A percentile compares a stretch with the other conserved stretches of the same genome.
Evolutionary conservation across 495 filamentous ascomycete species (phyloP).

Genomic region (Neurospora intermedia): DNA sequence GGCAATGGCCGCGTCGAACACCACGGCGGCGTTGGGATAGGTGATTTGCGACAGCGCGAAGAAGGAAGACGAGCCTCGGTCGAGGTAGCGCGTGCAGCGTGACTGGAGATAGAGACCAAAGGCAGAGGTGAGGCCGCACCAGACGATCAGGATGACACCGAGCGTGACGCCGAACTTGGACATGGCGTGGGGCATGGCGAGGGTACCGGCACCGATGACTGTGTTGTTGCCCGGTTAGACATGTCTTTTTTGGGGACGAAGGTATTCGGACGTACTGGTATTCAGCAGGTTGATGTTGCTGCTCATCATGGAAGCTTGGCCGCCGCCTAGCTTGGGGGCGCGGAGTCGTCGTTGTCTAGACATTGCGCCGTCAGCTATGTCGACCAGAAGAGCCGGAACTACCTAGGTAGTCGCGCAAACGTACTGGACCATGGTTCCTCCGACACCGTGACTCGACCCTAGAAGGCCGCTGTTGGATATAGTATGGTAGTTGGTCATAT

Average conservation of each 20-base stretch:
- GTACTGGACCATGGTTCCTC: neutral
- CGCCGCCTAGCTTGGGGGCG: slow-evolving; percentile 38
- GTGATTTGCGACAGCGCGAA: slow-evolving; percentile 92
- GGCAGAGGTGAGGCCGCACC: slow-evolving; percentile 78
- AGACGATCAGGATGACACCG: slow-evolving; percentile 74
- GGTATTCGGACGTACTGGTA: slow-evolving; percentile 52
- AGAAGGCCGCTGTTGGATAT: neutral
- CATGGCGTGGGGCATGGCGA: slow-evolving; percentile 90
- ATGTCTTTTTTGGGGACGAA: neutral
- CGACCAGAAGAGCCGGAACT: neutral
- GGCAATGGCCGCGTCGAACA: slow-evolving; percentile 93
- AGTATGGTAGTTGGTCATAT: neutral
- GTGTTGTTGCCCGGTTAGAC: slow-evolving; percentile 1
- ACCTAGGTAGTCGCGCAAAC: neutral
- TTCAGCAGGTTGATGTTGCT: slow-evolving; percentile 93
- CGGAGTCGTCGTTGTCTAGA: slow-evolving; percentile 23
- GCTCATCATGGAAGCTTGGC: slow-evolving; percentile 79
- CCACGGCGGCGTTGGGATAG: slow-evolving; percentile 88
- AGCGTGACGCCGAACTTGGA: slow-evolving; percentile 83
- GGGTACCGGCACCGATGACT: slow-evolving; percentile 89
- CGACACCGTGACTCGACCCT: neutral
- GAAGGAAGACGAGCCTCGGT: slow-evolving; percentile 69
- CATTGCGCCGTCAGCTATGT: neutral
- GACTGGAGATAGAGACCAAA: slow-evolving; percentile 94
- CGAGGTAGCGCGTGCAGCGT: slow-evolving; percentile 82